Base-by-base conservation (phyloP, 352 stramenopile genomes). In the Pythium monospermum region DNA sequence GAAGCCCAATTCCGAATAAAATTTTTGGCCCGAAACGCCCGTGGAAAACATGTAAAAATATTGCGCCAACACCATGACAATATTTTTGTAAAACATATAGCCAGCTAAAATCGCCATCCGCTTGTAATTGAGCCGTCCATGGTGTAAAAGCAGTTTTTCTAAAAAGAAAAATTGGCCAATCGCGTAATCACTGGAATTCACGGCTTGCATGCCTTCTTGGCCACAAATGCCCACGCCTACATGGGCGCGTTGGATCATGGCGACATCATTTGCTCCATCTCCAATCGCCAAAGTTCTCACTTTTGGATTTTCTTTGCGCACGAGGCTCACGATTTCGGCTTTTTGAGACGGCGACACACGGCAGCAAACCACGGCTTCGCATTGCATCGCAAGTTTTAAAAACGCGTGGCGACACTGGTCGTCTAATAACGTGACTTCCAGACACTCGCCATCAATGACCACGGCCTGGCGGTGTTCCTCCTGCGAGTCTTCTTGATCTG, bases 281-380 rank as follows among this genome's bases (percentile, higher is more conserved):
- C 85, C 85, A 45, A 96, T 96, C 2, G 86, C 86, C 10, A 96
- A 59, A 3, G 86, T 95, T 53, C 91, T 78, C 2, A 78, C 85
- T 18, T 87, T 66, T 1, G 69, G 66, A 15, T 85, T 76, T 46
- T 92, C 87, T 15, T 79, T 50, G 56, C 91, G 90, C 4, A 99
- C 94, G 32, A 99, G 76, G 49, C 97, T 87, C 7, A 99, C 95
- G 6, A 99, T 62, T 41, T 98, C 79, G 8, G 96, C 95, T 66
- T 99, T 99, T 69, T 99, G 97, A 38, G 94, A 86, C 25, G 97
- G 96, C 45, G 88, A 98, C 8, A 99, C 97, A 42, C 97, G 88
- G 57, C 96, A 99, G 28, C 94, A 96, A 50, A 99, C 94, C 5
- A 99, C 96, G 12, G 96, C 91, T 27, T 97, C 88, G 59, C 92